Percentiles rank a stretch among this genome's conserved stretches.
phyloP scores from a whole-genome alignment of 2,329 filamentous ascomycete species.

The Sclerotinia sclerotiorum region DNA sequence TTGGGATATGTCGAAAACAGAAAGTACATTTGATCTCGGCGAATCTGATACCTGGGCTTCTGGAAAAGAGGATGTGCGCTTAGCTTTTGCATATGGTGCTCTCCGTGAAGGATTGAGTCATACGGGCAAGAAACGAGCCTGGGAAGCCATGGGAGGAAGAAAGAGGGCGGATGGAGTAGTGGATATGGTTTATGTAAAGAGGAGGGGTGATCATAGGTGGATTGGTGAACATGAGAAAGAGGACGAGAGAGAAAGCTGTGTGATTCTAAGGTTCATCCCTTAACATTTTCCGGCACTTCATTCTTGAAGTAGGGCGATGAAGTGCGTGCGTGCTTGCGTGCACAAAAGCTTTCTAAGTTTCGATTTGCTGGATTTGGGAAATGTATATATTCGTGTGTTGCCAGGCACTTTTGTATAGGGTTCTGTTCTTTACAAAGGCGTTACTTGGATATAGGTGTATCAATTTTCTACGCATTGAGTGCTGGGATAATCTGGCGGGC shows the following conservation, averaged over 20 bases:
- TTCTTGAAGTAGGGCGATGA: neutral
- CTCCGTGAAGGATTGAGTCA: constrained; percentile 48
- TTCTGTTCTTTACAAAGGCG: neutral
- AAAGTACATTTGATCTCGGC: constrained; percentile 37
- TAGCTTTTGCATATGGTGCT: constrained; percentile 49
- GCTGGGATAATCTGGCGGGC: neutral
- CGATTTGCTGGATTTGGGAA: neutral
- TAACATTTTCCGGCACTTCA: neutral
- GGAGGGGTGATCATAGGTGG: constrained; percentile 55
- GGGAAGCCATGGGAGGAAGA: constrained; percentile 53
- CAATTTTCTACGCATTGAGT: neutral
- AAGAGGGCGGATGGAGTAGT: constrained; percentile 52
- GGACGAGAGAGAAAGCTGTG: constrained; percentile 34
- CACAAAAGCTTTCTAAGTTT: neutral
- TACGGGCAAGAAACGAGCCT: constrained; percentile 52
- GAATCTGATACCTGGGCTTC: constrained; percentile 36
- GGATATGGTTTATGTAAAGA: constrained; percentile 54
- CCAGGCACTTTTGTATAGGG: neutral
- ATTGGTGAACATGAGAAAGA: constrained; percentile 35
- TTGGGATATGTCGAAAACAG: constrained; percentile 37
- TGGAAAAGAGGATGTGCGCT: constrained; percentile 30
- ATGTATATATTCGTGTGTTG: constrained; percentile 4
- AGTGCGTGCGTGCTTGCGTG: neutral
- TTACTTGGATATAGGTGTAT: neutral
- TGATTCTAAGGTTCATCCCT: constrained; percentile 28